A percentile compares a stretch with the other conserved stretches of the same genome.
phyloP scores from a whole-genome alignment of 73 alveolate species.

The Paramecium primaurelia region DNA sequence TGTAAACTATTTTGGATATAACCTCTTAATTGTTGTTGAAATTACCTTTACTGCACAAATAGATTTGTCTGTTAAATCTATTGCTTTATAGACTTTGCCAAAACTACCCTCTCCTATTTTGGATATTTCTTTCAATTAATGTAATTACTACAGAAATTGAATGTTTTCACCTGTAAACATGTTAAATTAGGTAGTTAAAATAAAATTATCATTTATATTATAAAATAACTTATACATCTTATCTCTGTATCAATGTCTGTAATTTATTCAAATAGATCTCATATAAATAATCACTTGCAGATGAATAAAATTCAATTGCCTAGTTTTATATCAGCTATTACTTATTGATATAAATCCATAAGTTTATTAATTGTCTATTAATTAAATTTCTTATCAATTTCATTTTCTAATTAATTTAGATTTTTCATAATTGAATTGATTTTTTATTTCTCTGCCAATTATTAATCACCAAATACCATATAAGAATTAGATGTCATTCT shows the following conservation, averaged over 20 bases:
- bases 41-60: constrained; percentile 46
- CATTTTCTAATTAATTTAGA: constrained; percentile 3
- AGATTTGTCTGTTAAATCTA: not conserved
- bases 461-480: not conserved
- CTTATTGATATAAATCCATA: constrained; percentile 42
- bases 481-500: constrained; percentile 31
- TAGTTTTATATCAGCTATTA: not conserved
- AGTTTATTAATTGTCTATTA: constrained; percentile 14
- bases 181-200: constrained; percentile 15
- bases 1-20: not conserved
- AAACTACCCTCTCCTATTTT: constrained; percentile 44
- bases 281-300: constrained; percentile 37
- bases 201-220: constrained; percentile 30
- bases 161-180: constrained; percentile 21
- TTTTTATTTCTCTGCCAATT: not conserved
- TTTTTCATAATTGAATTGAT: not conserved
- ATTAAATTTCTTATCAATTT: constrained; percentile 34
- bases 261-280: constrained; percentile 17
- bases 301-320: constrained; percentile 49
- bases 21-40: not conserved
- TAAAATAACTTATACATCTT: constrained; percentile 41
- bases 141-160: not conserved
- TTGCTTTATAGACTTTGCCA: constrained; percentile 45
- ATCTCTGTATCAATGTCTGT: constrained; percentile 21
- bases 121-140: not conserved